Conservation (phyloP, 495 filamentous ascomycete genomes). For the Penicillium arizonense region DNA sequence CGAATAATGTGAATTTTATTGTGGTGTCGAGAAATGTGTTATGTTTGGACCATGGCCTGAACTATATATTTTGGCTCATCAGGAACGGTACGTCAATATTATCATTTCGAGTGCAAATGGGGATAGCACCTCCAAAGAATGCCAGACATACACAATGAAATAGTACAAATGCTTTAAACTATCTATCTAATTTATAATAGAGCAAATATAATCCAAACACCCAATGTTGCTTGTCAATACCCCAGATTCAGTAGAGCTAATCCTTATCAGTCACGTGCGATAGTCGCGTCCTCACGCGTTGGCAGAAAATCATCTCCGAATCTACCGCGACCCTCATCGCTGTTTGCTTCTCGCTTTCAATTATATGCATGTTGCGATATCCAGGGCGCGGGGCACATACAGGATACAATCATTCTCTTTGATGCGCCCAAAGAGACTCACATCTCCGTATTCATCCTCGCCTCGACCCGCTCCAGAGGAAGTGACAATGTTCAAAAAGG, state of each 20-base stretch:
- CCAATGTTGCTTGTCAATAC: neutral
- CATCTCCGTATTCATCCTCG: conserved; percentile 27
- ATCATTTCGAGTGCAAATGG: no score
- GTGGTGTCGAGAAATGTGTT: no score
- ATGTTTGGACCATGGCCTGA: no score
- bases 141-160: no score
- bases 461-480: conserved; percentile 18
- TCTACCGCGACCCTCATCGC: neutral
- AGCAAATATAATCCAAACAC: neutral
- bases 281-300: conserved; percentile 23
- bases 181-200: neutral
- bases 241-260: neutral
- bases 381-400: conserved; percentile 14
- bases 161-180: no score
- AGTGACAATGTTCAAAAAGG: conserved; percentile 43
- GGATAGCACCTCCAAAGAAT: no score
- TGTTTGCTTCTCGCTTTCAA: conserved; percentile 1
- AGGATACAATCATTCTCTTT: conserved; percentile 20
- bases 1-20: no score
- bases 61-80: no score
- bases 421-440: conserved; percentile 22
- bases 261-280: conserved; percentile 36
- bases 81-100: no score
- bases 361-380: conserved; percentile 36
- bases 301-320: conserved; percentile 1